Conservation (phyloP, 1,284 basidiomycete genomes). For the Peniophora sp. region DNA sequence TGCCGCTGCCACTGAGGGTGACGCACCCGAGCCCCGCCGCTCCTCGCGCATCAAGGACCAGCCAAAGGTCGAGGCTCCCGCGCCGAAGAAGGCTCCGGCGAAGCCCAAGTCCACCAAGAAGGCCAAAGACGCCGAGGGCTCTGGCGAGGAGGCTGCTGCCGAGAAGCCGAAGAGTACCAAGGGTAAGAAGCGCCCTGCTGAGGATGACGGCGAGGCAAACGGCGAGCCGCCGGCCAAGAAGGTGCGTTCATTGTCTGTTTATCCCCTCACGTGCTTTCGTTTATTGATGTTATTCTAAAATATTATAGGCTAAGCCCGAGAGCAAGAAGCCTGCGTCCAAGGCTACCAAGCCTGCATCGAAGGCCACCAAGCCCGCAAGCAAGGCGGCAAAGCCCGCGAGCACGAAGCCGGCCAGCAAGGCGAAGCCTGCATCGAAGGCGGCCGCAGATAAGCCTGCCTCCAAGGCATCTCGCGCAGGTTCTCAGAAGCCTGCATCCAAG, state of each 20-base stretch:
- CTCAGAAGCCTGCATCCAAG: slow-evolving; percentile 12
- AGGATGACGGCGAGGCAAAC: slow-evolving; percentile 18
- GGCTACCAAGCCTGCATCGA: slow-evolving; percentile 16
- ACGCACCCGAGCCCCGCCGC: slow-evolving; percentile 49
- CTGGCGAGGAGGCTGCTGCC: slow-evolving; percentile 19
- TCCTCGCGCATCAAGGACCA: slow-evolving; percentile 66
- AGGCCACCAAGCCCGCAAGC: too few species aligned
- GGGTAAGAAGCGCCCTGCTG: slow-evolving; percentile 46
- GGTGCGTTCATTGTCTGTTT: slow-evolving; percentile 13
- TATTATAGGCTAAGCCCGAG: slow-evolving; percentile 11
- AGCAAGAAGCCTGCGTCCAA: slow-evolving; percentile 14
- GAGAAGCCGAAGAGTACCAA: slow-evolving; percentile 49
- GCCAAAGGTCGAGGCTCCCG: slow-evolving; percentile 38
- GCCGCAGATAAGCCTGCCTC: slow-evolving; percentile 10
- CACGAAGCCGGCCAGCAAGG: slow-evolving; percentile 23
- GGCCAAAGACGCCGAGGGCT: slow-evolving; percentile 19
- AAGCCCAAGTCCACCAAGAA: slow-evolving; percentile 56
- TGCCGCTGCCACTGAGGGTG: slow-evolving; percentile 29
- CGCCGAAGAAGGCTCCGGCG: slow-evolving; percentile 49
- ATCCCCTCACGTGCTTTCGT: background rate
- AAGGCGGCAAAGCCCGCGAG: too few species aligned
- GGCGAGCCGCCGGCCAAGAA: slow-evolving; percentile 25
- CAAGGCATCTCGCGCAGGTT: slow-evolving; percentile 10
- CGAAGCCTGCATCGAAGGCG: slow-evolving; percentile 20
- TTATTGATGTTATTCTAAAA: slow-evolving; percentile 4